Percentiles rank a stretch among this genome's conserved stretches.
phyloP scores from a whole-genome alignment of 78 protist genomes.

The Dictyostelium intermedium region DNA sequence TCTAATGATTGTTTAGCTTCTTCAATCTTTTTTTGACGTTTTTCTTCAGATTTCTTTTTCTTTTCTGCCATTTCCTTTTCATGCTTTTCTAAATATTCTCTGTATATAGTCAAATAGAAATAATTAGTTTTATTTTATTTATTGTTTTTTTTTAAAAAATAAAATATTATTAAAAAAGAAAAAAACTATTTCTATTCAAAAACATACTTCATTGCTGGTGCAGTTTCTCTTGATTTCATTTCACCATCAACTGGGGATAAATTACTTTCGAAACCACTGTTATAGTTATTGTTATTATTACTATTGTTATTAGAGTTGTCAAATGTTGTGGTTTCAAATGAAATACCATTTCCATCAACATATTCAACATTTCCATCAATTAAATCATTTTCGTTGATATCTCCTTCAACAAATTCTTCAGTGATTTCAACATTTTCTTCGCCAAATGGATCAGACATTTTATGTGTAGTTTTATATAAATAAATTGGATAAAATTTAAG shows the following conservation, averaged over 20 bases:
- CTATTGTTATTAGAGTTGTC: not conserved
- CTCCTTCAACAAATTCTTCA: constrained; percentile 63
- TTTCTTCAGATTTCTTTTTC: constrained; percentile 44
- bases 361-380: not conserved
- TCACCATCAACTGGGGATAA: constrained; percentile 14
- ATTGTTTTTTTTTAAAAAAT: not conserved
- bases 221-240: constrained; percentile 9
- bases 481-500: not conserved
- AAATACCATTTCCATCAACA: constrained; percentile 16
- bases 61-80: constrained; percentile 57
- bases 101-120: not conserved
- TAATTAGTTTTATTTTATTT: not conserved
- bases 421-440: constrained; percentile 40
- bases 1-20: constrained; percentile 69
- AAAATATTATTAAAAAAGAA: too few species aligned
- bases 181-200: not conserved
- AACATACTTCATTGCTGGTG: constrained; percentile 55
- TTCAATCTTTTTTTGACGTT: constrained; percentile 32
- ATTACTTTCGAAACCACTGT: not conserved
- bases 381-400: constrained; percentile 5
- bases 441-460: constrained; percentile 61
- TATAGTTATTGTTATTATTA: not conserved
- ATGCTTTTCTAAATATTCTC: constrained; percentile 49
- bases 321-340: constrained; percentile 3
- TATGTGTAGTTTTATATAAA: not conserved